Evolutionary conservation across 208 protist genomes (phyloP), one percentile per base, ranked within the genome.

Genomic region (Porcisia deanei): DNA sequence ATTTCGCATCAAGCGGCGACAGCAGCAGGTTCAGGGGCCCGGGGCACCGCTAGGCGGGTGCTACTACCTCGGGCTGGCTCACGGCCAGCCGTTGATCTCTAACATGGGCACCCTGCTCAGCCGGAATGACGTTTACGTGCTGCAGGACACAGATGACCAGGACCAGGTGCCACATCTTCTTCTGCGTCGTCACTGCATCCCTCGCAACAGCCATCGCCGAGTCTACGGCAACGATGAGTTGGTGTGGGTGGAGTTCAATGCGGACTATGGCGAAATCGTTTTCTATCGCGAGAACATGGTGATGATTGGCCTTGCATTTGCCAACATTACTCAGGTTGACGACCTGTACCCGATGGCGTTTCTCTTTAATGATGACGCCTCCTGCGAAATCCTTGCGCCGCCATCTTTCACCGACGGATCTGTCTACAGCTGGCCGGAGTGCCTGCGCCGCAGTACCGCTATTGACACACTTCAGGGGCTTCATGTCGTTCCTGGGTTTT

Each of bases 221-320:
- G 88, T 96, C 54, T 97, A 90, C 67, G 94, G 94, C 63, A 88
- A 94, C 69, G 87, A 95, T 73, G 92, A 97, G 76, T 70, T 88
- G 34, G 88, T 97, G 12, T 97, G 94, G 92, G 84, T 97, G 3
- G 90, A 97, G 81, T 86, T 93, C n/a, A 96, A 98, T 76, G 89
- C 92, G 0, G 94, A 96, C 68, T 67, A 84, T 30, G 92, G 94
- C 45, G 90, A 96, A 58, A 95, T 96, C 59, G 89, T 85, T 58
- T 96, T 93, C 60, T 98, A 95, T 78, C 84, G 94, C n/a, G 92
- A 96, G 34, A 87, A 91, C 47, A 95, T 95, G 88, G 65, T 87
- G 10, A 83, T 92, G 53, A 95, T 96, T 66, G 94, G 94, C 9
- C 84, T 96, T 34, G 94, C 90, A 7, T 98, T 98, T 80, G 88